Evolutionary conservation across 768 basidiomycete species (phyloP).

Genomic region (Pleurotus citrinopileatus): DNA sequence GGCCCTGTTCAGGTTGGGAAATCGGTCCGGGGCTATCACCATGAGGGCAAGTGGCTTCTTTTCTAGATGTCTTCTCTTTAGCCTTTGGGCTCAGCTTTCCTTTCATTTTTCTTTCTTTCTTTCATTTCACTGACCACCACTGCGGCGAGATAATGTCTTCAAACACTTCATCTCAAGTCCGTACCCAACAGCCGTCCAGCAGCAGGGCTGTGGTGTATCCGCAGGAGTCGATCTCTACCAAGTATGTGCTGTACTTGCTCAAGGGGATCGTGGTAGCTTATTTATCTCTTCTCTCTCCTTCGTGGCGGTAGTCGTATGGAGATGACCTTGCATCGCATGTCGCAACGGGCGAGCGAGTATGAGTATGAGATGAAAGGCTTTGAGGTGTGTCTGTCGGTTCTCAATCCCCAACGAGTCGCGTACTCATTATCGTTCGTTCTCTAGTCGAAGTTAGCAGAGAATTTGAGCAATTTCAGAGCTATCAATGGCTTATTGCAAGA

Average conservation of each 20-base stretch:
- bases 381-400: conserved; percentile 37
- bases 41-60: conserved; percentile 18
- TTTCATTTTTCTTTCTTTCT: conserved; percentile 20
- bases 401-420: background rate
- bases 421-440: conserved; percentile 5
- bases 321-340: conserved; percentile 40
- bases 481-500: conserved; percentile 71
- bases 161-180: background rate
- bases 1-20: background rate
- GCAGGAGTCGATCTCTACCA: conserved; percentile 28
- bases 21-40: conserved; percentile 50
- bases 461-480: conserved; percentile 71
- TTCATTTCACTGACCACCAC: conserved; percentile 8
- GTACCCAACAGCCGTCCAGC: conserved; percentile 16
- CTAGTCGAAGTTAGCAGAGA: conserved; percentile 64
- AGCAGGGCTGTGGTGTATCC: conserved; percentile 33
- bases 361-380: conserved; percentile 62
- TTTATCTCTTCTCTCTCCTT: background rate
- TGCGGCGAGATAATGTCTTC: background rate
- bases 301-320: conserved; percentile 46
- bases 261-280: background rate
- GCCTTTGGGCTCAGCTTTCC: conserved; percentile 17
- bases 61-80: conserved; percentile 16
- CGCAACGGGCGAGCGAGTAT: conserved; percentile 44
- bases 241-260: background rate